Base-by-base conservation (phyloP, 2,329 filamentous ascomycete species). In the Trichoderma breve region DNA sequence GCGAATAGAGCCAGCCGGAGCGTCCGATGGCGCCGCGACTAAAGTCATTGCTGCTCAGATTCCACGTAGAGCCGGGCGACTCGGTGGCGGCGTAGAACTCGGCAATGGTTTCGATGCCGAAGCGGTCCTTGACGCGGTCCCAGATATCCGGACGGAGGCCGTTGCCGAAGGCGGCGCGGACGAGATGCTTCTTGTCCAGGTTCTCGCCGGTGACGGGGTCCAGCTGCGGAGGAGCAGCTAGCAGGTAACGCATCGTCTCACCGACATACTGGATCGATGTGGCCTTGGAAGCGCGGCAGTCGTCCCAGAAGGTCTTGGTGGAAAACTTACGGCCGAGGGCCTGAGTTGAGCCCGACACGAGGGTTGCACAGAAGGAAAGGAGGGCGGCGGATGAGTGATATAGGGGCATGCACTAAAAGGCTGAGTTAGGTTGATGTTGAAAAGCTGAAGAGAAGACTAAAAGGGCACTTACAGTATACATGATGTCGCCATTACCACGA, bases 231-330 rank as follows among this genome's bases (percentile, higher is more conserved):
- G 91, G 88, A 0, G 90, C 89, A 0, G 92, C 86, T 12, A 97
- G 86, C 4, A 97, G 87, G 79, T 97, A 97, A 6, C 94, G 91
- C 74, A 93, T 91, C 0, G 93, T 95, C 81, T 97, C 94, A 67
- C 94, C 94, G 15, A 97, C 94, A 78, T 97, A 97, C 79, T 97
- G 93, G 73, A 97, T 91, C 4, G 90, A 86, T 1, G 92, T 96
- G 24, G 93, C 91, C 9, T 91, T 83, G 63, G 87, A 88, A 58
- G 87, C 86, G n/a, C 92, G 88, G 18, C 91, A 91, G 70, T 95
- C 92, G 18, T 88, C 84, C 91, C 93, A 96, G 81, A 95, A 96
- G 1, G 85, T 89, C 73, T 87, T 88, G 3, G 91, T 92, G 3
- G 92, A 94, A 83, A 97, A 97, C 76, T 91, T 93, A 75, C 89